A percentile compares a stretch with the other conserved stretches of the same genome.
phyloP scores from a whole-genome alignment of 2,329 filamentous ascomycete genomes.

The Dothideomycetes sp. region DNA sequence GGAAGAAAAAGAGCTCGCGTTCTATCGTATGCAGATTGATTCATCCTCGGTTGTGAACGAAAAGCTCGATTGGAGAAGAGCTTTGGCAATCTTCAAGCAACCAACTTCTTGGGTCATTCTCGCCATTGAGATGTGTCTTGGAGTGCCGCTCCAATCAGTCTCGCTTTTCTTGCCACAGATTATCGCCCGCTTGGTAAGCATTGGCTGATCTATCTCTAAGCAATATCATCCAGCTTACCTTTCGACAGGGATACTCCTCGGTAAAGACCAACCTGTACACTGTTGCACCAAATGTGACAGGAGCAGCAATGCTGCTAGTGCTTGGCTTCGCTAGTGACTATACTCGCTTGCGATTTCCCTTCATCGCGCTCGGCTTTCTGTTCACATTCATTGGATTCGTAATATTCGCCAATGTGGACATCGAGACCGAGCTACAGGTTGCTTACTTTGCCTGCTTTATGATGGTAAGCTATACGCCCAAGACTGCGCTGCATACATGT shows the following conservation, averaged over 20 bases:
- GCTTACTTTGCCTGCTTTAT: conserved; percentile 71
- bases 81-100: conserved; percentile 42
- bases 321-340: conserved; percentile 62
- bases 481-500: too few relatives aligned
- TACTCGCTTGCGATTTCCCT: conserved; percentile 57
- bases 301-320: conserved; percentile 60
- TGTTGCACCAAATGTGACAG: conserved; percentile 67
- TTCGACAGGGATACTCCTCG: conserved; percentile 37
- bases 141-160: conserved; percentile 47
- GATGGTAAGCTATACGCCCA: too few relatives aligned
- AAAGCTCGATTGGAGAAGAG: conserved; percentile 41
- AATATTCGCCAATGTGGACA: conserved; percentile 61
- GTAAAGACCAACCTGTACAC: conserved; percentile 70
- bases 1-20: conserved; percentile 57
- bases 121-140: conserved; percentile 47
- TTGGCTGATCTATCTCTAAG: not conserved
- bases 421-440: conserved; percentile 48
- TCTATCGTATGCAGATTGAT: conserved; percentile 64
- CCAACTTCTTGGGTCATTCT: conserved; percentile 44
- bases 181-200: conserved; percentile 30
- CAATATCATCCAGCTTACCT: too few relatives aligned
- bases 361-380: conserved; percentile 61
- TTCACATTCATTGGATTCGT: conserved; percentile 70
- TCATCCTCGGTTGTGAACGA: conserved; percentile 54
- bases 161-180: conserved; percentile 49